Conservation (phyloP, 352 stramenopile genomes). For the Phytophthora lateralis region DNA sequence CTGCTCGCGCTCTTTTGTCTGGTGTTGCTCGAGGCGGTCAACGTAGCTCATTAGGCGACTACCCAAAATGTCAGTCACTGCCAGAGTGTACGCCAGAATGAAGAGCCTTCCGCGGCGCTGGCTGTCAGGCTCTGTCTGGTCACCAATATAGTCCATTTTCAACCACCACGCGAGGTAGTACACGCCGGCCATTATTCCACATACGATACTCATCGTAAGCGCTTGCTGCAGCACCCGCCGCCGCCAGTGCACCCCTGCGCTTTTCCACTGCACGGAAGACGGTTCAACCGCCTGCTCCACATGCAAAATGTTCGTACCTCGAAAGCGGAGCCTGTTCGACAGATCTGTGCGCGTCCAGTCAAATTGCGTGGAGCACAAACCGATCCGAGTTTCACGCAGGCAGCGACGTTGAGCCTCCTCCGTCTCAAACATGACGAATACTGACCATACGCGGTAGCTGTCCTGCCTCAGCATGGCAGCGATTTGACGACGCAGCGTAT, state of each 20-base stretch:
- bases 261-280: constrained; percentile 74
- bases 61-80: constrained; percentile 62
- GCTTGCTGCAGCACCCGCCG: constrained; percentile 51
- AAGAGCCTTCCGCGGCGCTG: constrained; percentile 53
- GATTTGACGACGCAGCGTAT: constrained; percentile 48
- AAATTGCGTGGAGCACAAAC: constrained; percentile 49
- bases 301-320: constrained; percentile 69
- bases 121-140: constrained; percentile 23
- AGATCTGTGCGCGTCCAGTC: constrained; percentile 44
- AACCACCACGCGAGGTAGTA: constrained; percentile 54
- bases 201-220: constrained; percentile 51
- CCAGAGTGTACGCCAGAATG: constrained; percentile 55
- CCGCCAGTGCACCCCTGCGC: constrained; percentile 49
- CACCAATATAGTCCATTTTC: constrained; percentile 43
- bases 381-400: constrained; percentile 53
- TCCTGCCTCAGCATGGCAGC: constrained; percentile 40
- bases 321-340: constrained; percentile 56
- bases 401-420: constrained; percentile 65
- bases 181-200: constrained; percentile 53
- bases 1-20: constrained; percentile 73
- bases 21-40: constrained; percentile 60
- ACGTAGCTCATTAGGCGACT: constrained; percentile 68
- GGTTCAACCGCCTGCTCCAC: constrained; percentile 71
- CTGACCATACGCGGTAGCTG: constrained; percentile 65
- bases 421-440: constrained; percentile 83